phyloP scores from a whole-genome alignment of 495 filamentous ascomycete genomes.

The Talaromyces borbonicus region DNA sequence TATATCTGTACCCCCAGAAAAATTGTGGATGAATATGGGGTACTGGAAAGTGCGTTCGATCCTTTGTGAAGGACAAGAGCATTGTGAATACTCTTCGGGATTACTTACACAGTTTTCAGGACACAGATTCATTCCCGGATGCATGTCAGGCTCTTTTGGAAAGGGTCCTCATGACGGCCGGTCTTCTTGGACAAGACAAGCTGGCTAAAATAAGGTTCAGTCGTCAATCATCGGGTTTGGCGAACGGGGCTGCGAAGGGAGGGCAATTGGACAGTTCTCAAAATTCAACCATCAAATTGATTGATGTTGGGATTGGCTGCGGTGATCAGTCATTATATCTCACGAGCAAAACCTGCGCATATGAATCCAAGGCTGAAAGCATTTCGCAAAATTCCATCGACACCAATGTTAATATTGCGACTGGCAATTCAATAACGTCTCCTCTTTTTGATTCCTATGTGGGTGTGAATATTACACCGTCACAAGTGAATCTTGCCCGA shows the following conservation, averaged over 20 bases:
- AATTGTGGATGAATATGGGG: conserved; percentile 36
- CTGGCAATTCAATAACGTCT: neutral
- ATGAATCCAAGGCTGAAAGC: too few species aligned
- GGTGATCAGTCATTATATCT: conserved; percentile 37
- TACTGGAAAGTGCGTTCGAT: conserved; percentile 24
- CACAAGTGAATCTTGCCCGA: conserved; percentile 23
- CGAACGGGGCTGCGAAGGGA: neutral
- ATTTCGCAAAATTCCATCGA: neutral
- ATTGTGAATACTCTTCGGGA: neutral
- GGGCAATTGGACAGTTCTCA: neutral
- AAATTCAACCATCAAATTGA: conserved; percentile 14
- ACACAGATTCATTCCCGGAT: conserved; percentile 23
- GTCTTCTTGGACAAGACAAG: conserved; percentile 14
- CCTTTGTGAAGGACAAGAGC: neutral
- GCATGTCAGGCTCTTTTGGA: conserved; percentile 33
- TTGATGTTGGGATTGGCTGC: conserved; percentile 43
- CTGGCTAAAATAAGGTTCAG: neutral
- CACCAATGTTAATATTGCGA: neutral
- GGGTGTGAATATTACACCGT: conserved; percentile 30
- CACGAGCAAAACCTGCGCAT: conserved; percentile 3
- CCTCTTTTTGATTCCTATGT: conserved; percentile 27
- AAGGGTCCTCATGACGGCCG: conserved; percentile 28
- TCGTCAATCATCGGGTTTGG: neutral
- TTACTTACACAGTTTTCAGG: conserved; percentile 4
- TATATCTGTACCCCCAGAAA: conserved; percentile 17